Evolutionary conservation across 352 stramenopile genomes (phyloP).

Genomic region (Phytophthora meadii): DNA sequence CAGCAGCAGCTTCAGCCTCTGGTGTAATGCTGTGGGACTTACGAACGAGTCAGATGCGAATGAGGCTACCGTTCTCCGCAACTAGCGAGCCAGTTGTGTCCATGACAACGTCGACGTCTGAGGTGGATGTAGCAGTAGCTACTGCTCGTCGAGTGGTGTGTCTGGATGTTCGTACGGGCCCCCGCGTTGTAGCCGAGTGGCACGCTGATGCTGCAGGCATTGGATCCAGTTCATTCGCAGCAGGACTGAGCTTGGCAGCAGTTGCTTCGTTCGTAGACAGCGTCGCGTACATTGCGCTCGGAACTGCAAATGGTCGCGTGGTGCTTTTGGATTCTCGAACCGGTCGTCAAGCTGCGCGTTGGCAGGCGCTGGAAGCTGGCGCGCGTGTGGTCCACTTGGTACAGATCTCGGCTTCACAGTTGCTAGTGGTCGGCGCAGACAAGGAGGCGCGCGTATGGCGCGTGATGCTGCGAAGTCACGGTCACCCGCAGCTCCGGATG

Average conservation of each 20-base stretch:
- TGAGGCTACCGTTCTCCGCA: constrained; percentile 60
- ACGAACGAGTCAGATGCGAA: constrained; percentile 61
- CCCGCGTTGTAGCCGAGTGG: constrained; percentile 71
- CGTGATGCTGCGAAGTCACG: constrained; percentile 40
- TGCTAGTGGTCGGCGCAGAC: constrained; percentile 70
- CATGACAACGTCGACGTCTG: constrained; percentile 27
- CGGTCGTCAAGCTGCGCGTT: constrained; percentile 50
- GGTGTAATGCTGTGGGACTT: constrained; percentile 77
- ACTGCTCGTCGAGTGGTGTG: constrained; percentile 54
- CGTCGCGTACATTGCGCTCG: constrained; percentile 44
- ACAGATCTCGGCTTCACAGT: constrained; percentile 60
- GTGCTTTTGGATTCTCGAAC: constrained; percentile 65
- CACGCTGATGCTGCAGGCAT: constrained; percentile 51
- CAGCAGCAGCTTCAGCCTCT: constrained; percentile 48
- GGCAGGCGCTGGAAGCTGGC: constrained; percentile 61
- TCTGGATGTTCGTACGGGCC: constrained; percentile 52
- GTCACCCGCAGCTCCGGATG: constrained; percentile 49
- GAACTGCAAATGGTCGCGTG: constrained; percentile 48
- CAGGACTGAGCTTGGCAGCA: constrained; percentile 38
- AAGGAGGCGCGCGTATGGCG: constrained; percentile 76
- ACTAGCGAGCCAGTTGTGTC: constrained; percentile 52
- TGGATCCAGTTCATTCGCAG: constrained; percentile 19
- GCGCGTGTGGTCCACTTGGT: constrained; percentile 54
- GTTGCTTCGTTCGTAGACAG: constrained; percentile 46
- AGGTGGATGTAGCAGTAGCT: constrained; percentile 60